Conservation (phyloP, 2,329 filamentous ascomycete species). For the Fusarium robinianum region DNA sequence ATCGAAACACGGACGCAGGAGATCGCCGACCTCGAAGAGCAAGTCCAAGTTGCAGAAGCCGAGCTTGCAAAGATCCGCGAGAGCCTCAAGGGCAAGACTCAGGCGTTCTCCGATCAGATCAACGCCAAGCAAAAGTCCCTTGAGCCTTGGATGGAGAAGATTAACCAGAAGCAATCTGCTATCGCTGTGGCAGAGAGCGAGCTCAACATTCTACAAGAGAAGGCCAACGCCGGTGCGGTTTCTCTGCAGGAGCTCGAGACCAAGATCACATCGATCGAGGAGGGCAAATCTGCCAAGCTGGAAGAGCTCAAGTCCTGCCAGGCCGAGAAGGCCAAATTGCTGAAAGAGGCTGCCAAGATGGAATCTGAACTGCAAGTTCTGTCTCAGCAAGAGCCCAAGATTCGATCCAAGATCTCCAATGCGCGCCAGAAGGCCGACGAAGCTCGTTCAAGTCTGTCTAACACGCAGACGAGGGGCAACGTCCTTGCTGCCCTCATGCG, state of each 20-base stretch:
- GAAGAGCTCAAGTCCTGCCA: slow-evolving; percentile 77
- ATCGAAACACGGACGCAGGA: slow-evolving; percentile 77
- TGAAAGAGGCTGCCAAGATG: slow-evolving; percentile 74
- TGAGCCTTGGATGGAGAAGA: slow-evolving; percentile 95
- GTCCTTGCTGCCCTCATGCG: slow-evolving; percentile 92
- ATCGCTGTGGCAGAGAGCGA: slow-evolving; percentile 96
- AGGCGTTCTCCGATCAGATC: slow-evolving; percentile 91
- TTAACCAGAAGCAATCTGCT: slow-evolving; percentile 92
- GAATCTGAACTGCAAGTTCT: slow-evolving; percentile 75
- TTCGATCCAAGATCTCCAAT: slow-evolving; percentile 83
- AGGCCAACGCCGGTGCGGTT: slow-evolving; percentile 83
- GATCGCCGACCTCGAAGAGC: slow-evolving; percentile 74
- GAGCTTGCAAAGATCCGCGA: slow-evolving; percentile 85
- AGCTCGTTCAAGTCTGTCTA: slow-evolving; percentile 85
- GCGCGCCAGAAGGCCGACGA: slow-evolving; percentile 95
- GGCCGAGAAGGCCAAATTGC: slow-evolving; percentile 69
- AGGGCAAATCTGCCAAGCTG: slow-evolving; percentile 71
- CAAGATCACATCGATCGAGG: slow-evolving; percentile 75
- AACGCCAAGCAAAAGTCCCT: slow-evolving; percentile 89
- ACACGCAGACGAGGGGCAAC: slow-evolving; percentile 89
- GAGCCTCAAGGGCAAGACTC: slow-evolving; percentile 90
- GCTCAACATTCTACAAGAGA: slow-evolving; percentile 86
- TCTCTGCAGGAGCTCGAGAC: slow-evolving; percentile 81
- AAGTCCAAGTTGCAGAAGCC: slow-evolving; percentile 77
- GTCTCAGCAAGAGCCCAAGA: slow-evolving; percentile 75